Base-by-base conservation (phyloP, 805 yeast genomes). In the Yamadazyma endophytica region DNA sequence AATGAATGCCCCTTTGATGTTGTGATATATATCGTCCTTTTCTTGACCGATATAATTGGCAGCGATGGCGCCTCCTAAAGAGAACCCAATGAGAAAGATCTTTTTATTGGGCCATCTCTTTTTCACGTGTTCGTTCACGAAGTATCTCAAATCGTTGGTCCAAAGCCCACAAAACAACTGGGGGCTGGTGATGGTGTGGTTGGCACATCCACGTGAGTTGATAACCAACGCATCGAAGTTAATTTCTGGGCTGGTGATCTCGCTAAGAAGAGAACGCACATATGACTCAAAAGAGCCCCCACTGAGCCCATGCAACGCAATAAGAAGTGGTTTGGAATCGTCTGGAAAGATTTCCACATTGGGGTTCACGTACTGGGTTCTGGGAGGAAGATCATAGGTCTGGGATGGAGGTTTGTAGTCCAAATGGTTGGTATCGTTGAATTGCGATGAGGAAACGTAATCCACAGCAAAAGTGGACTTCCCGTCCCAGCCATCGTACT, bases 231-330 rank as follows among this genome's bases (percentile, higher is more conserved):
- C 80, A 55, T 80, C 76, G 50, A 77, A 67, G 40, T 61, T 46
- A 33, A 60, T 58, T 11, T 58, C 56, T 4, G 56, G 55, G 1
- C 52, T 45, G 19, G 70, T 64, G 28, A 79, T 54, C 13, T 58
- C 53, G 27, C 61, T 58, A 21, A 75, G 56, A 22, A 77, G 58
- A 6, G 81, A 70, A 40, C 87, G 67, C 28, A 82, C 73, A 35
- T 79, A 79, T 13, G 84, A 77, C 51, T 83, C 92, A 44, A 79
- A 83, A 11, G 86, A 77, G 1, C 94, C 94, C 36, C 92, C 90
- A 17, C 84, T 81, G 22, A 83, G 62, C 2, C 92, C 94, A 47
- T 83, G 90, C 29, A 72, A 56, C 6, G 81, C 73, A 19, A 83
- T 60, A 13, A 78, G 64, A 28, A 83, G 60, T 4, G 89, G 89